A percentile compares a stretch with the other conserved stretches of the same genome.
Conservation (phyloP, 495 filamentous ascomycete genomes). For the Podospora pseudopauciseta region DNA sequence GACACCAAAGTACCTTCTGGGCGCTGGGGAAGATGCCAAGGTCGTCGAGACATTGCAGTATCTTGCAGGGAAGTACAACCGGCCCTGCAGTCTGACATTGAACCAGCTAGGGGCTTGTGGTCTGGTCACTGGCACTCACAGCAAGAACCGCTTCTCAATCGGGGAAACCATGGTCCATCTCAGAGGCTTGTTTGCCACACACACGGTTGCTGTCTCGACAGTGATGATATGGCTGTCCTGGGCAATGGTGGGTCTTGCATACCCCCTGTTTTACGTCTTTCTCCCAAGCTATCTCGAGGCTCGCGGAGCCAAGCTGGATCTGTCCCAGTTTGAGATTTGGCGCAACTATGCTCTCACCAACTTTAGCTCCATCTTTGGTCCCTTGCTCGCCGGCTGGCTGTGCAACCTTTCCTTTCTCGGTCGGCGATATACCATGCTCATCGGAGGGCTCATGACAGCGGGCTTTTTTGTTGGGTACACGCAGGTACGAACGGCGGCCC, state of each 20-base stretch:
- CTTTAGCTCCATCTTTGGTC: slow-evolving; percentile 60
- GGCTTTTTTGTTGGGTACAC: slow-evolving; percentile 71
- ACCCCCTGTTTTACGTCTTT: slow-evolving; percentile 69
- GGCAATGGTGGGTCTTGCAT: slow-evolving; percentile 66
- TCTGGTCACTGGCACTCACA: slow-evolving; percentile 36
- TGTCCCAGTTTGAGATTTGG: slow-evolving; percentile 56
- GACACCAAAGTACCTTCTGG: slow-evolving; percentile 70
- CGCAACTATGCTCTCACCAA: slow-evolving; percentile 69
- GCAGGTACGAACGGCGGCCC: slow-evolving; percentile 51
- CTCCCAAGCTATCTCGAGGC: slow-evolving; percentile 47
- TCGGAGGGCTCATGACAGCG: slow-evolving; percentile 58
- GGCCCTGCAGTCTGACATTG: slow-evolving; percentile 59
- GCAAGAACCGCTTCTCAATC: slow-evolving; percentile 44
- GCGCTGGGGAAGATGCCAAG: slow-evolving; percentile 59
- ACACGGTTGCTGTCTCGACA: slow-evolving; percentile 57
- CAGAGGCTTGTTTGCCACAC: slow-evolving; percentile 60
- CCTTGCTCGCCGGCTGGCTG: slow-evolving; percentile 62
- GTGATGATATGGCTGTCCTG: slow-evolving; percentile 65
- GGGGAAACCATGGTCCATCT: slow-evolving; percentile 55
- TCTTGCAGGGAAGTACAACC: slow-evolving; percentile 61
- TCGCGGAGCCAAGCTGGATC: slow-evolving; percentile 36
- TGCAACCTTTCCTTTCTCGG: slow-evolving; percentile 56
- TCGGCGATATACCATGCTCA: slow-evolving; percentile 62
- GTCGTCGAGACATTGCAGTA: slow-evolving; percentile 57
- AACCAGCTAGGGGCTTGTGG: slow-evolving; percentile 57